Evolutionary conservation across 108 stramenopile genomes (phyloP).

Genomic region (Nitzschia sp.): DNA sequence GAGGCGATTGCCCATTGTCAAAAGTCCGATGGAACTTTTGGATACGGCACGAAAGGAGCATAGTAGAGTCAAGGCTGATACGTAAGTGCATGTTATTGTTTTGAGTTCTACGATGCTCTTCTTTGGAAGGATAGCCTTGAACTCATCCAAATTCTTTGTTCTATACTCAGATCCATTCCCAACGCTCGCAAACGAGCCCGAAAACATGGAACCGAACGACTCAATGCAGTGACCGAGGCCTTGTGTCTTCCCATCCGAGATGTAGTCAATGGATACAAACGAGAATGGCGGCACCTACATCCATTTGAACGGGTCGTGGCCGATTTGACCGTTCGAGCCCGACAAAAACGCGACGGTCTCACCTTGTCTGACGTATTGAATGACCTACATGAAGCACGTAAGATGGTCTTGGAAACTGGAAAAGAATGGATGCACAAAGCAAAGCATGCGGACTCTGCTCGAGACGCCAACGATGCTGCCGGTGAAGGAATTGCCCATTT

Average conservation of each 20-base stretch:
- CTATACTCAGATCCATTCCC: no score
- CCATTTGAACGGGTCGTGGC: constrained; percentile 93
- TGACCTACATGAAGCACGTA: constrained; percentile 84
- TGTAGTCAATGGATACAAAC: constrained; percentile 71
- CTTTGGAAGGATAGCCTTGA: no score
- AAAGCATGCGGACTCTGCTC: constrained; percentile 75
- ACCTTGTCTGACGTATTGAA: constrained; percentile 52
- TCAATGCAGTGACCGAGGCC: constrained; percentile 77
- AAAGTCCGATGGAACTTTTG: constrained; percentile 65
- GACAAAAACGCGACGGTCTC: constrained; percentile 77
- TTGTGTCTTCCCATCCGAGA: constrained; percentile 83
- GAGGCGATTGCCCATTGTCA: constrained; percentile 76
- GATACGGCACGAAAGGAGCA: constrained; percentile 51
- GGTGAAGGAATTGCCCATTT: constrained; percentile 60
- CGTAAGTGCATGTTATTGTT: constrained; percentile 14
- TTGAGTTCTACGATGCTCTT: no score
- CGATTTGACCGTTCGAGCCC: constrained; percentile 79
- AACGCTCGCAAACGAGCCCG: constrained; percentile 66
- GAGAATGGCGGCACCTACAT: constrained; percentile 75
- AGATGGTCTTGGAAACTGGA: constrained; percentile 63
- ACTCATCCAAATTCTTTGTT: no score
- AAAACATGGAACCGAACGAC: constrained; percentile 73
- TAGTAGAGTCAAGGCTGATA: constrained; percentile 47
- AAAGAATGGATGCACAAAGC: constrained; percentile 86
- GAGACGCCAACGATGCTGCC: constrained; percentile 56